Base-by-base conservation (phyloP, 345 rosid species). In the Brassica incana region DNA sequence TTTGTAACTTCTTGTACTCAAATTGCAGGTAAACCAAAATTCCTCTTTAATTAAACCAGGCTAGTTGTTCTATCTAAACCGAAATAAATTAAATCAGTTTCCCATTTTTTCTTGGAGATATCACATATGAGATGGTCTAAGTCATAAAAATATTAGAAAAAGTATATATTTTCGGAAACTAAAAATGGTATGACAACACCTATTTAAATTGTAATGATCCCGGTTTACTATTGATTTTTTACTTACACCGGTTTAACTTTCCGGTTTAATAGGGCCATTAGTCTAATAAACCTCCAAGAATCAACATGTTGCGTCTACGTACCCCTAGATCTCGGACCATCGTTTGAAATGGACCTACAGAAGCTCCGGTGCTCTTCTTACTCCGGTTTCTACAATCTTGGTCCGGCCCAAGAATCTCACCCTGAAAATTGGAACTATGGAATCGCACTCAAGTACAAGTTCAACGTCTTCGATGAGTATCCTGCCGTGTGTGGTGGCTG, bases 251-350 rank as follows among this genome's bases (percentile, higher is more conserved):
- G 64, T 56, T 72, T 30, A 3, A 8, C 85, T 91, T 65, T 56
- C 40, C 33, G 78, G 65, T 68, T 61, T 69, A 4, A 23, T 75
- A 86, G 87, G 62, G 93, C 97, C 3, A 92, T 94, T 50, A 92
- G 92, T 66, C 67, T 81, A 61, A 83, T 88, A 68, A 87, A 88
- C 79, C 90, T 88, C 15, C 97, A 93, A 0, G 88, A 86, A 43
- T 92, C 98, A 45, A 87, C 93, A 2, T 94, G 98, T n/a, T 94
- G 97, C 67, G 95, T 94, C 60, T 94, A 94, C 77, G 84, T 95
- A 1, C 98, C 97, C 0, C 84, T 92, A 5, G 97, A 94, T 76
- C 93, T 94, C 4, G 98, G 97, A 30, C 97, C 97, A 1, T 76
- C 98, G 4, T 92, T 92, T 25, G 90, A 90, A 48, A 85, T 94